phyloP scores from a whole-genome alignment of 306 rosid genomes.

The Casuarina glauca region DNA sequence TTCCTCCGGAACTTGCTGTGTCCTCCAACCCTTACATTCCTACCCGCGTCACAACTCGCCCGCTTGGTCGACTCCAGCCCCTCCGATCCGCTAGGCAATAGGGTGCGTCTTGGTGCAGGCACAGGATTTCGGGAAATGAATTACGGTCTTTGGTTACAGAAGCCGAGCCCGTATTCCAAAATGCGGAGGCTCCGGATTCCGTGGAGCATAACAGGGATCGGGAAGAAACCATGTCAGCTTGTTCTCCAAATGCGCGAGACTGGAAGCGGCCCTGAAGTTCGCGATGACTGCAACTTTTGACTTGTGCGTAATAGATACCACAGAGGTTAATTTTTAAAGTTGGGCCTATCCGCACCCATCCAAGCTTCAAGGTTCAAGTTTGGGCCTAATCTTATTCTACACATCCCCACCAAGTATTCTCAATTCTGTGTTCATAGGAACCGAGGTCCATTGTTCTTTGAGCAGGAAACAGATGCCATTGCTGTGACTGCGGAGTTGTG shows the following conservation, averaged over 20 bases:
- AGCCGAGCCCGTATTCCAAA: constrained; percentile 35
- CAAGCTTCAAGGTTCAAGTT: too few relatives aligned
- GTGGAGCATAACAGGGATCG: constrained; percentile 22
- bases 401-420: constrained; percentile 61
- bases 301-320: too few relatives aligned
- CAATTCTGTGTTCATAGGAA: constrained; percentile 52
- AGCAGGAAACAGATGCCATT: constrained; percentile 56
- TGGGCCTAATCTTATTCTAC: constrained; percentile 41
- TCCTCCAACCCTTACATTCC: too few relatives aligned
- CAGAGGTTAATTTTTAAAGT: too few relatives aligned
- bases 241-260: constrained; percentile 19
- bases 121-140: constrained; percentile 53
- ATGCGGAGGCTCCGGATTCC: constrained; percentile 4
- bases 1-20: too few relatives aligned
- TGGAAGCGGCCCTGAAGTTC: constrained; percentile 27
- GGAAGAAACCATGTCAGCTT: constrained; percentile 47
- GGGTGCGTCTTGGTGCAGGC: constrained; percentile 56
- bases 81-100: constrained; percentile 43
- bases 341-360: too few relatives aligned
- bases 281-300: constrained; percentile 30
- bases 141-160: constrained; percentile 38
- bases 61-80: neutral
- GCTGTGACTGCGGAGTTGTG: constrained; percentile 57
- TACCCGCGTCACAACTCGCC: too few relatives aligned
- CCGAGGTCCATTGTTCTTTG: constrained; percentile 48